Base-by-base conservation (phyloP, 2,329 filamentous ascomycete genomes). In the Epichloe gansuensis region DNA sequence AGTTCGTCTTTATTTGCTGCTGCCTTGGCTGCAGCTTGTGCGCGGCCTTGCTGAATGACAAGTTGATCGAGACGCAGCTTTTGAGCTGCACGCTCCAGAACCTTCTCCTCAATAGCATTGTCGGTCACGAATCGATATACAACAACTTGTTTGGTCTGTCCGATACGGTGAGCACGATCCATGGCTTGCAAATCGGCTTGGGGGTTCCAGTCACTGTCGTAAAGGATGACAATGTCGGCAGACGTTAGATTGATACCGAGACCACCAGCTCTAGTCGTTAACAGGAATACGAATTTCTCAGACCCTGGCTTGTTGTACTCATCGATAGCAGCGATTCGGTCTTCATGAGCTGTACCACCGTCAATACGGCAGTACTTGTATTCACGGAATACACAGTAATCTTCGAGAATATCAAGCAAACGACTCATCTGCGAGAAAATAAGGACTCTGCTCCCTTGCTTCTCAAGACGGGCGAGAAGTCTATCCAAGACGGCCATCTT, bases 381-480 rank as follows among this genome's bases (percentile, higher is more conserved):
- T 35, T 89, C 84, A 53, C 90, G 81, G 75, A 98, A 95, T 44
- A 97, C 89, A 58, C 91, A 97, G 69, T 98, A 98, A 66, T 98
- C 93, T 65, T 98, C 93, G 15, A 98, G 77, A 50, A 98, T 98
- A 64, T 98, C 93, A 42, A 98, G 74, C 40, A 96, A 77, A 78
- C 93, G 88, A 63, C 90, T 96, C 93, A 98, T 98, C 64, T 98
- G 93, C 0, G 93, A 98, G 72, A 98, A 98, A 60, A 98, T 97
- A 52, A 98, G 79, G n/a, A 98, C 89, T 58, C 93, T 81, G 64
- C 90, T 97, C 42, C 89, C 93, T 64, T 95, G 85, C 46, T 78
- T 80, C 68, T 90, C 78, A 72, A 98, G 81, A 46, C 90, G 82
- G 61, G 78, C 83, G 47, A 98, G 75, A 11, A 98, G 80, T 70